phyloP scores from a whole-genome alignment of 1,139 yeast species.

The Suhomyces kunorum region DNA sequence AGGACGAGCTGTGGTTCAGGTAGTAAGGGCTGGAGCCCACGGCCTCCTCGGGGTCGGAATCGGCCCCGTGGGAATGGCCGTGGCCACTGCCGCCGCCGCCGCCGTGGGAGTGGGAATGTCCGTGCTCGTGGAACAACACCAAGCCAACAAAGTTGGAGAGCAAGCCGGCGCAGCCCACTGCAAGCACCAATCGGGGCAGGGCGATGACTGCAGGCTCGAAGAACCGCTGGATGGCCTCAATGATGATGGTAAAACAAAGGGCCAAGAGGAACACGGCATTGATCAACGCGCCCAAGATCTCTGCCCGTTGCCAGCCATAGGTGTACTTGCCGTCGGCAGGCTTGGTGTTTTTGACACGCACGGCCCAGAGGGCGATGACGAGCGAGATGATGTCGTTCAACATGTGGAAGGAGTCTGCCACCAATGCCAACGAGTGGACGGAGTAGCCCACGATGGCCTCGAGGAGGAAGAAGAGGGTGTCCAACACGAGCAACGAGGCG shows the following conservation, averaged over 20 bases:
- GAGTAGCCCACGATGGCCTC: slow-evolving; percentile 86
- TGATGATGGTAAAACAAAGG: slow-evolving; percentile 84
- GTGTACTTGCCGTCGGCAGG: slow-evolving; percentile 88
- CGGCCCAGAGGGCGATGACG: slow-evolving; percentile 95
- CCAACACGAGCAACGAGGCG: slow-evolving; percentile 68
- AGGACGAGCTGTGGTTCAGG: slow-evolving; percentile 21
- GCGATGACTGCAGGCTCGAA: slow-evolving; percentile 76
- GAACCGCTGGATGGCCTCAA: slow-evolving; percentile 90
- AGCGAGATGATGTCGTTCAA: slow-evolving; percentile 89
- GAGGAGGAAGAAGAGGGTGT: slow-evolving; percentile 78
- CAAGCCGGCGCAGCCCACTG: slow-evolving; percentile 83
- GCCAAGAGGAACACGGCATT: slow-evolving; percentile 93
- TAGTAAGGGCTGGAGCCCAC: slow-evolving; percentile 8
- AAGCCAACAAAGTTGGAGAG: slow-evolving; percentile 81
- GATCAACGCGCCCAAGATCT: slow-evolving; percentile 87
- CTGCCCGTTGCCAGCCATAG: slow-evolving; percentile 97
- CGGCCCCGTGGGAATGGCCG: slow-evolving; percentile 11
- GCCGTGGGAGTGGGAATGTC: slow-evolving; percentile 44
- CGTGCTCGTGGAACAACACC: slow-evolving; percentile 88
- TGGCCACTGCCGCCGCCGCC: slow-evolving; percentile 13
- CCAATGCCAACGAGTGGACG: slow-evolving; percentile 87
- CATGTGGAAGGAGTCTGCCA: slow-evolving; percentile 98
- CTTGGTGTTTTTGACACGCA: slow-evolving; percentile 77
- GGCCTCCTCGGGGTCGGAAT: slow-evolving; percentile 30
- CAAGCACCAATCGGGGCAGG: slow-evolving; percentile 76